Evolutionary conservation across 768 basidiomycete genomes (phyloP), one percentile per base, ranked within the genome.

Genomic region (Tricholomella constricta): DNA sequence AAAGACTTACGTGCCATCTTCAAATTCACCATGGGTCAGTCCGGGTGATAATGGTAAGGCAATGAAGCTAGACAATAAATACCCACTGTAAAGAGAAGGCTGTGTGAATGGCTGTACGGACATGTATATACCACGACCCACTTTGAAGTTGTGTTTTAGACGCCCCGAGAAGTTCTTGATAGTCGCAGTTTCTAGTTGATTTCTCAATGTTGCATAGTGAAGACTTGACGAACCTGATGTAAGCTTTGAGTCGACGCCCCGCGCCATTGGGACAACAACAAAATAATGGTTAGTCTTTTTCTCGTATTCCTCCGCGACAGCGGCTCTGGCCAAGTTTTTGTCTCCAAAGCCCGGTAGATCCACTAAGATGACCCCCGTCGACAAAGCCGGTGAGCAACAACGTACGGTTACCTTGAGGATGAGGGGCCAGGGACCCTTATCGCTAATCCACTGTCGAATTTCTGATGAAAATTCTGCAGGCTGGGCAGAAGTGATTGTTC

Each of bases 361-460:
- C 2, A 53, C 45, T 14, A 53, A 23, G 3, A 29, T 53, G 2
- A 41, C 29, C 5, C 52, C 52, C 6, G 38, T 34, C 11, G 52
- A 45, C 19, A 53, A 10, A 17, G 27, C 38, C 9, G 17, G 10
- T 6, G 52, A 53, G 15, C 41, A 29, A 34, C 36, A 15, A 19
- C 31, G 45, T 6, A 53, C 31, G 26, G 8, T n/a, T 4, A 53
- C 52, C 19, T 47, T 53, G 25, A 20, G 45, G 31, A 53, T 47
- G 6, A 53, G 45, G 14, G 52, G 52, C 52, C 52, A 53, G 4
- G 12, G 45, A 17, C 52, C 52, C 47, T n/a, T 46, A 23, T 53
- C 52, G 10, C 52, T 36, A 20, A 25, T 34, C 37, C 11, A 47
- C 19, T 19, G n/a, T 10, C 36, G 45, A n/a, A 53, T 25, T 41